These are phyloP conservation scores for Neostapfia colusana DNA, from an alignment of 176 grass and related monocot genomes.

Conservation along the genomic window DNA sequence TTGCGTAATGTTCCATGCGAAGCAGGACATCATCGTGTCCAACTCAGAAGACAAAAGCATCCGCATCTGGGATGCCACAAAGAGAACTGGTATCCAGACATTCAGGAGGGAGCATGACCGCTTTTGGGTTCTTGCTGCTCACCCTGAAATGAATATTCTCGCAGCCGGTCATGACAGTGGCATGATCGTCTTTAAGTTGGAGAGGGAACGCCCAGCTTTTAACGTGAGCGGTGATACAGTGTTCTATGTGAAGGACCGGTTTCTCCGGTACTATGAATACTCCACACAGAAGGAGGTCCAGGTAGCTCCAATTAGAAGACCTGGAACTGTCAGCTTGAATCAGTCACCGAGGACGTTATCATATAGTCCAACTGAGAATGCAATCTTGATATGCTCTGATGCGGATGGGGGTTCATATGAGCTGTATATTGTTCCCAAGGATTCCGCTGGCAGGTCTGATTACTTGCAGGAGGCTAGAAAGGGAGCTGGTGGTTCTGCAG, in stretches of 20 bases:
- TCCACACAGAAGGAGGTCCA: slow-evolving; percentile 77
- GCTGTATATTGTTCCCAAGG: slow-evolving; percentile 79
- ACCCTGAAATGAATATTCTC: too few relatives aligned
- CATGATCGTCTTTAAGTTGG: too few relatives aligned
- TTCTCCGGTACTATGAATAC: slow-evolving; percentile 68
- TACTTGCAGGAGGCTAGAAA: slow-evolving; percentile 84
- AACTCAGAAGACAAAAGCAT: too few relatives aligned
- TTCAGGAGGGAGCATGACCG: too few relatives aligned
- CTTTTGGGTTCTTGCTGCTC: too few relatives aligned
- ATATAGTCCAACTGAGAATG: slow-evolving; percentile 90
- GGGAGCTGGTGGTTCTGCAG: slow-evolving; percentile 69
- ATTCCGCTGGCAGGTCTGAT: slow-evolving; percentile 69
- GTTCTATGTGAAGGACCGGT: slow-evolving; percentile 93
- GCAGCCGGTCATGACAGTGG: too few relatives aligned
- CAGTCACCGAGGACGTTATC: slow-evolving; percentile 81
- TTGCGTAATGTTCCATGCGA: too few relatives aligned
- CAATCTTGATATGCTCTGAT: slow-evolving; percentile 88
- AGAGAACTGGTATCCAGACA: too few relatives aligned
- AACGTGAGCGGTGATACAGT: slow-evolving; percentile 74
- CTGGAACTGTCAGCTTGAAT: slow-evolving; percentile 76
- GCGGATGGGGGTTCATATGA: slow-evolving; percentile 88
- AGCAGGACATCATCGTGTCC: too few relatives aligned
- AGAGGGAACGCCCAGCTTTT: too few relatives aligned
- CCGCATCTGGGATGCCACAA: too few relatives aligned
- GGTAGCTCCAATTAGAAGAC: slow-evolving; percentile 68